A percentile compares a stretch with the other conserved stretches of the same genome.
Conservation (phyloP, 352 stramenopile genomes). For the Thalassiosira gravida region DNA sequence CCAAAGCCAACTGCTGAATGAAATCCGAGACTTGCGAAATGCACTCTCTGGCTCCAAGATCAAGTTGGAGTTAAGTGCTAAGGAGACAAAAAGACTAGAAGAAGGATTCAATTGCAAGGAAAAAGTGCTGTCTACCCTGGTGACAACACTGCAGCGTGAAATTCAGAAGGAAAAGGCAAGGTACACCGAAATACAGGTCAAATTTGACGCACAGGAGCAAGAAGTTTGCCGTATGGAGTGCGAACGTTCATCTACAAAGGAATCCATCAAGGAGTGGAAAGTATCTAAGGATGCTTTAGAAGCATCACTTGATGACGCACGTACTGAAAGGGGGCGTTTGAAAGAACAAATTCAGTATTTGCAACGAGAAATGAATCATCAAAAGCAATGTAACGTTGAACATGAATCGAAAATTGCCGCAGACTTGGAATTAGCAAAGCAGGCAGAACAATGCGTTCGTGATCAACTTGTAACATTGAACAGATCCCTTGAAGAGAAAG, state of each 20-base stretch:
- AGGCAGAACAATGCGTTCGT: conserved; percentile 19
- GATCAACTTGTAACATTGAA: conserved; percentile 3
- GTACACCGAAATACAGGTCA: background rate
- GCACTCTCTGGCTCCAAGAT: conserved; percentile 31
- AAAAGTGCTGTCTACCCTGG: background rate
- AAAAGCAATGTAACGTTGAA: conserved; percentile 17
- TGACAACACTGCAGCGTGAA: background rate
- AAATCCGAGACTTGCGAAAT: conserved; percentile 39
- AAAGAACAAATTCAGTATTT: conserved; percentile 25
- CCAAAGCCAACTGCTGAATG: conserved; percentile 13
- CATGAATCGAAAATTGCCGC: conserved; percentile 23
- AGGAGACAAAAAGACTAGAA: conserved; percentile 13
- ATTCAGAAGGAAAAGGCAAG: conserved; percentile 8
- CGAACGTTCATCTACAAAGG: conserved; percentile 18
- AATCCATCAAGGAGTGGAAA: conserved; percentile 11
- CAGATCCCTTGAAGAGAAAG: background rate
- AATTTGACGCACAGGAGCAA: conserved; percentile 30
- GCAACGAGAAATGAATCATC: conserved; percentile 17
- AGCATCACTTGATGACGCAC: conserved; percentile 12
- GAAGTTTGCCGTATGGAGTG: conserved; percentile 17
- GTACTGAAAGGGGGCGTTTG: conserved; percentile 7
- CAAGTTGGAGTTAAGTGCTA: conserved; percentile 16
- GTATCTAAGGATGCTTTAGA: background rate
- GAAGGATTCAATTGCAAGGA: conserved; percentile 6
- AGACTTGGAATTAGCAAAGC: conserved; percentile 19